Conservation (phyloP, 805 yeast species). For the Starmerella vitae region DNA sequence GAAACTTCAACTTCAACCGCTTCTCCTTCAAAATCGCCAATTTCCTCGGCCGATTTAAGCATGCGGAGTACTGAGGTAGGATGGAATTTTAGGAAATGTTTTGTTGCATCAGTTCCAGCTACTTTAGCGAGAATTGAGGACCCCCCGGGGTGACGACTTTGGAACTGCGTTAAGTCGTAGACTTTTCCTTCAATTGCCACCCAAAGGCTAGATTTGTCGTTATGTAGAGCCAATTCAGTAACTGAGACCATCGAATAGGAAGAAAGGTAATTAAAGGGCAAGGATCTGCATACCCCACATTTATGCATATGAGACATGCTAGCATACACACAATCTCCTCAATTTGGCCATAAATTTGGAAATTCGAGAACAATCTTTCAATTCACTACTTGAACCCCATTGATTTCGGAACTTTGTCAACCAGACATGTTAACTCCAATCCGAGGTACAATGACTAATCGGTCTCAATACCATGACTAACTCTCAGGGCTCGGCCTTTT, state of each 20-base stretch:
- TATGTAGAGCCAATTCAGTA: no score
- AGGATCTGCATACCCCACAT: no score
- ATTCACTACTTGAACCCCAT: no score
- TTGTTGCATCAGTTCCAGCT: slow-evolving; percentile 68
- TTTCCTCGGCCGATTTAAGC: slow-evolving; percentile 43
- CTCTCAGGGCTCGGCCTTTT: background rate
- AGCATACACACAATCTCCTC: no score
- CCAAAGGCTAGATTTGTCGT: slow-evolving; percentile 59
- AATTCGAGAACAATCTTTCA: no score
- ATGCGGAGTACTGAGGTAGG: slow-evolving; percentile 71
- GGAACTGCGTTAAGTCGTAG: slow-evolving; percentile 58
- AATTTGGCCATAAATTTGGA: no score
- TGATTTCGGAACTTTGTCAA: no score
- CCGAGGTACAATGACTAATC: no score
- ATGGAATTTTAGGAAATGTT: slow-evolving; percentile 77
- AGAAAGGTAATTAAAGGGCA: no score
- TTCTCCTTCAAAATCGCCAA: slow-evolving; percentile 38
- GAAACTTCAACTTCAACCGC: slow-evolving; percentile 13
- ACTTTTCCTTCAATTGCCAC: slow-evolving; percentile 66
- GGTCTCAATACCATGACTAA: background rate
- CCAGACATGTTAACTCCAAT: no score
- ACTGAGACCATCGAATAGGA: no score
- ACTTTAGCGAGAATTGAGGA: slow-evolving; percentile 39
- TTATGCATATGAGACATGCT: no score
- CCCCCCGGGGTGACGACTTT: slow-evolving; percentile 52